Percentiles rank a stretch among this genome's conserved stretches.
Evolutionary conservation across 129 eudicot genomes (phyloP).

Genomic region (Helichrysum umbraculigerum): DNA sequence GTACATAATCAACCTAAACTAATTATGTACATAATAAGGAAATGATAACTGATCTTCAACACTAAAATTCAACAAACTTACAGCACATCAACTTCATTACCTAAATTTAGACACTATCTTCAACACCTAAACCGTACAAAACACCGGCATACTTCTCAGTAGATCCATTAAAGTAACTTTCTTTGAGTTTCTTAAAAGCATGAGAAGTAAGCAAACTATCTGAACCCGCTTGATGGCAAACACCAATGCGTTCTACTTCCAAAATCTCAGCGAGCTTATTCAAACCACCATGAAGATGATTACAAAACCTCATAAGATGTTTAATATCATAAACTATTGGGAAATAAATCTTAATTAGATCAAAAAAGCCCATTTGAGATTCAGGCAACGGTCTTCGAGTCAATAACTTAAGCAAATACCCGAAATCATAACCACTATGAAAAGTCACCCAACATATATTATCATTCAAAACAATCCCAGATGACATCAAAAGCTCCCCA

Average conservation of each 20-base stretch:
- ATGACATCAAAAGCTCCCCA: slow-evolving; percentile 8
- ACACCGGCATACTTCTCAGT: neutral
- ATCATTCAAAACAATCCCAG: slow-evolving; percentile 5
- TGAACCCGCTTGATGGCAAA: neutral
- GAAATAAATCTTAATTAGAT: neutral
- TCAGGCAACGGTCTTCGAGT: neutral
- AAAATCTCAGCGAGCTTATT: neutral
- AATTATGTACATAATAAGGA: neutral
- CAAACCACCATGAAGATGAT: slow-evolving; percentile 5
- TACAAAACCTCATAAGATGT: slow-evolving; percentile 1
- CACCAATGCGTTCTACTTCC: neutral
- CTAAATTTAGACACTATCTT: neutral
- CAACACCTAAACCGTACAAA: neutral
- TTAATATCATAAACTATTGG: neutral
- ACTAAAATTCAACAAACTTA: neutral
- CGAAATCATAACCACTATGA: neutral
- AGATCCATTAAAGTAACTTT: neutral
- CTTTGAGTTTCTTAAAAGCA: neutral
- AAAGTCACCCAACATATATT: slow-evolving; percentile 7
- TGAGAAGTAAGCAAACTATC: slow-evolving; percentile 8
- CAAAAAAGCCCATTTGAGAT: neutral
- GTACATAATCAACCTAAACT: neutral
- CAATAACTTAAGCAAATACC: slow-evolving; percentile 4
- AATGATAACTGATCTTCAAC: neutral
- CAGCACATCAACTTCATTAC: neutral